Percentiles rank a stretch among this genome's conserved stretches.
Conservation (phyloP, 75 land plant species). For the Sequoiadendron giganteum region DNA sequence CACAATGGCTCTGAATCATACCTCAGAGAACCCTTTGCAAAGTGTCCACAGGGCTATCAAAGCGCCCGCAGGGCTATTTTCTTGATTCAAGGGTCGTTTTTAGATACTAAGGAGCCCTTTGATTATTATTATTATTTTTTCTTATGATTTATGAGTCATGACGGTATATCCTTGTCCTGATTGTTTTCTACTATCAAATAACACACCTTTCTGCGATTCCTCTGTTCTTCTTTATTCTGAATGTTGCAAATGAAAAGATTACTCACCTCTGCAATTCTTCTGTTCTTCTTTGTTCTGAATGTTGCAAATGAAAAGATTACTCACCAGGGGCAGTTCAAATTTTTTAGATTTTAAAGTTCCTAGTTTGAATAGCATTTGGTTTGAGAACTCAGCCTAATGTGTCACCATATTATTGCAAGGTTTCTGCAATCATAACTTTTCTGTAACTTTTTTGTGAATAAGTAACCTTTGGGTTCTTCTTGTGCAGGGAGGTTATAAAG, state of each 20-base stretch:
- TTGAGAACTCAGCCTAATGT: neutral
- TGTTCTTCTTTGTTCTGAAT: neutral
- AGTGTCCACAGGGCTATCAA: neutral
- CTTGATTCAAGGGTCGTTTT: neutral
- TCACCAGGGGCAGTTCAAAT: neutral
- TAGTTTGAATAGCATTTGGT: neutral
- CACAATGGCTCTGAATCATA: neutral
- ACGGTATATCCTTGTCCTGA: neutral
- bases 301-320: neutral
- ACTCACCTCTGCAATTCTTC: neutral
- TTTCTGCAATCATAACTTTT: neutral
- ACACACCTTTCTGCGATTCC: neutral
- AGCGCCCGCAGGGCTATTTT: neutral
- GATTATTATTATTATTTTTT: neutral
- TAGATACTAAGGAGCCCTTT: neutral
- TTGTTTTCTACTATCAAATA: neutral
- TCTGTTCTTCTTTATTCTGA: neutral
- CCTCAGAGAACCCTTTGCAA: neutral
- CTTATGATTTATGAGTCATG: neutral
- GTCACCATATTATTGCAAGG: neutral
- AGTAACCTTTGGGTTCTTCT: neutral
- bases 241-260: neutral
- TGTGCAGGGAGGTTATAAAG: conserved; percentile 45
- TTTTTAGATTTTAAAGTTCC: neutral
- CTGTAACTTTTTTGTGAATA: neutral